phyloP scores from a whole-genome alignment of 192 early-diverging fungal species.

The Linderina pennispora region DNA sequence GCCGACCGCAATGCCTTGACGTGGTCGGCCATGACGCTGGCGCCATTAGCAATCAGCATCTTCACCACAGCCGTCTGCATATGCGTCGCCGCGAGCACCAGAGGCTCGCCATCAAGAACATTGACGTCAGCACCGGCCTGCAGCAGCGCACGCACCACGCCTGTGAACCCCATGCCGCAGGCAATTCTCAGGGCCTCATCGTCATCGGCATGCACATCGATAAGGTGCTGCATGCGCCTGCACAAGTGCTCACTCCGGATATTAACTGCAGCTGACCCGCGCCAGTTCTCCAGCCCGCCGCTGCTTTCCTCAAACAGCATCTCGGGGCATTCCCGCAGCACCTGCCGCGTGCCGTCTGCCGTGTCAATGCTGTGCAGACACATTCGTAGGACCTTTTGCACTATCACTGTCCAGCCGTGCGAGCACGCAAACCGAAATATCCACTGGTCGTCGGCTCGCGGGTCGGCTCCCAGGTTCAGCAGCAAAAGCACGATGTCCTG shows the following conservation, averaged over 20 bases:
- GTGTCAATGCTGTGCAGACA: background rate
- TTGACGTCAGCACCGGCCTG: conserved; percentile 21
- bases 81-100: conserved; percentile 24
- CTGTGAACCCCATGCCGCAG: conserved; percentile 17
- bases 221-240: conserved; percentile 2
- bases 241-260: too few relatives aligned
- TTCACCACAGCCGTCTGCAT: conserved; percentile 5
- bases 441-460: conserved; percentile 42
- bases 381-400: conserved; percentile 21
- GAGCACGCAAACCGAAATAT: conserved; percentile 37
- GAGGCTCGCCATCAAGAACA: conserved; percentile 16
- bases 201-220: conserved; percentile 25
- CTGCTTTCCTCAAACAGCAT: background rate
- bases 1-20: conserved; percentile 34
- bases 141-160: conserved; percentile 12
- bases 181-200: conserved; percentile 33
- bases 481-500: conserved; percentile 38
- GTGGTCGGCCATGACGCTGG: conserved; percentile 11
- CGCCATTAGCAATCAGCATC: conserved; percentile 25
- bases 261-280: too few relatives aligned
- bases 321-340: background rate
- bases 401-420: conserved; percentile 20
- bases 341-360: background rate
- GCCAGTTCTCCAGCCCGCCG: conserved; percentile 20
- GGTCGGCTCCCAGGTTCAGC: conserved; percentile 40